Evolutionary conservation across 2,329 filamentous ascomycete genomes (phyloP).

Genomic region (Cladosporium sphaerospermum): DNA sequence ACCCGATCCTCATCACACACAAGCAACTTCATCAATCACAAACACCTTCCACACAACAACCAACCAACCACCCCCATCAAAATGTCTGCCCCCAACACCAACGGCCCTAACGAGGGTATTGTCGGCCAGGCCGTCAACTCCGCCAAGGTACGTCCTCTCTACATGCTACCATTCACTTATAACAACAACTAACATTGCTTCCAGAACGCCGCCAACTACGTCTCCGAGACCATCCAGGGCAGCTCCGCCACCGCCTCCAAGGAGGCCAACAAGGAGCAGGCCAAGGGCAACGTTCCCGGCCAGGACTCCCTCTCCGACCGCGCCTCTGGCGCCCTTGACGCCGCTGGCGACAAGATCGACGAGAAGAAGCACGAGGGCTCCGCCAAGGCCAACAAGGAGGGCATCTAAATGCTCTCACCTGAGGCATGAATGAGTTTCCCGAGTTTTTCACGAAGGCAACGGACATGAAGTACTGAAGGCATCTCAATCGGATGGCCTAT

Average conservation of each 20-base stretch:
- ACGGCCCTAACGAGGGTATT: slow-evolving; percentile 40
- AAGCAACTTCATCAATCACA: slow-evolving; percentile 4
- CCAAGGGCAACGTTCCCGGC: slow-evolving; percentile 53
- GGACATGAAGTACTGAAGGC: slow-evolving; percentile 6
- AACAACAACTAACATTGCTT: slow-evolving; percentile 22
- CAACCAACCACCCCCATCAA: slow-evolving; percentile 23
- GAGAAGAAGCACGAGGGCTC: slow-evolving; percentile 46
- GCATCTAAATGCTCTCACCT: slow-evolving; percentile 19
- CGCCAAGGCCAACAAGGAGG: slow-evolving; percentile 45
- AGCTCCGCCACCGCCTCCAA: slow-evolving; percentile 52
- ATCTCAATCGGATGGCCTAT: slow-evolving; percentile 1
- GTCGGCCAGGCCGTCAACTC: slow-evolving; percentile 37
- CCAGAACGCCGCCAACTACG: slow-evolving; percentile 59
- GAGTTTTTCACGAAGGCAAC: slow-evolving; percentile 1
- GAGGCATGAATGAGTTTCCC: neutral
- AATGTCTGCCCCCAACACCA: slow-evolving; percentile 41
- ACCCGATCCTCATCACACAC: neutral
- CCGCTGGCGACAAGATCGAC: slow-evolving; percentile 47
- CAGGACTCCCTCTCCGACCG: slow-evolving; percentile 50
- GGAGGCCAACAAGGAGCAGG: slow-evolving; percentile 60
- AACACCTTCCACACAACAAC: slow-evolving; percentile 15
- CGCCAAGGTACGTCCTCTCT: slow-evolving; percentile 14
- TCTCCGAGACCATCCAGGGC: slow-evolving; percentile 58
- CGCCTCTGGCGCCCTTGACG: slow-evolving; percentile 47
- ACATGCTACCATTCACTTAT: slow-evolving; percentile 1